Base-by-base conservation (phyloP, 495 filamentous ascomycete species). In the Glutinoglossum americanum region DNA sequence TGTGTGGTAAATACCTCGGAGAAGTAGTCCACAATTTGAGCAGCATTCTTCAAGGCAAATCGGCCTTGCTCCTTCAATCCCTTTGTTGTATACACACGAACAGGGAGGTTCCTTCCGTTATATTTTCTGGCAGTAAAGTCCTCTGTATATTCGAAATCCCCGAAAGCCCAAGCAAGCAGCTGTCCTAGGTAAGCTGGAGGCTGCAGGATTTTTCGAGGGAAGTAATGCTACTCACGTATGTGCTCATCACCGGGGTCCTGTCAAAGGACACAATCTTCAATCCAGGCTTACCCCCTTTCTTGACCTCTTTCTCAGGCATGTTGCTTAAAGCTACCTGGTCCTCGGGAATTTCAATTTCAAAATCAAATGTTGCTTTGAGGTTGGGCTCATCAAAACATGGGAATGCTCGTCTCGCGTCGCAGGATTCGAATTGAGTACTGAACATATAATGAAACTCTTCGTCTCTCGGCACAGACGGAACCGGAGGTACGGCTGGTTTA, bases 351-450 rank as follows among this genome's bases (percentile, higher is more conserved):
- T 94, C 89, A 54, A 98, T 84, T 63, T 83, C 74, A 58, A 98
- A 84, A 68, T 94, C 90, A 64, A 94, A 97, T 8, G 87, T 86
- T 26, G 92, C 87, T 70, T 98, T 98, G 54, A 96, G 74, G 64
- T 93, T 96, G 21, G 92, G 92, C 72, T 98, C 92, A 66, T 98
- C 92, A 63, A 97, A 97, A 73, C 92, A 97, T 48, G 92, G 92
- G 68, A 98, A 93, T 23, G 89, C 89, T 62, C 89, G 74, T 55
- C 92, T 80, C 45, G 92, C 92, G 74, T 96, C 92, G 65, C 88
- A 94, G 45, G 88, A 82, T 71, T 98, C 92, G 64, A 98, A 97
- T 70, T 98, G 92, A 44, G 92, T 98, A 70, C 82, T 88, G 67
- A 93, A 79, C 90, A 95, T 94, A 70, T 88, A 87, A 71, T 90